phyloP scores from a whole-genome alignment of 2,329 filamentous ascomycete species.

The Trichoderma endophyticum region DNA sequence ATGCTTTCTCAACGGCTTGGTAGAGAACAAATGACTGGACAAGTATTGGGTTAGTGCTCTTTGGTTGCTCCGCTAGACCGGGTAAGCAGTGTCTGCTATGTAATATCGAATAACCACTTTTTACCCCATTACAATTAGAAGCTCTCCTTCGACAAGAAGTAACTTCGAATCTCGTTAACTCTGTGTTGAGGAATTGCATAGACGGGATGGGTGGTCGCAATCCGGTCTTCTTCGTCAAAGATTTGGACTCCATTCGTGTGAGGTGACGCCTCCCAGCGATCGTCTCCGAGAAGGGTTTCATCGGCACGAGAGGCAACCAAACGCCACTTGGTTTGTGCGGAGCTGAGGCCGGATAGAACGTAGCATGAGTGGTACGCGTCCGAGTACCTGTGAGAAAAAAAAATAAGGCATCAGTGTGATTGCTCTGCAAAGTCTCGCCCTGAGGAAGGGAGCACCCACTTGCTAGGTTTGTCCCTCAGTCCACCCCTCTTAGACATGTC shows the following conservation, averaged over 20 bases:
- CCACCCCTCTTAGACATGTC: constrained; percentile 69
- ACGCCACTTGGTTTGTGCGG: constrained; percentile 68
- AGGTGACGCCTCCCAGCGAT: constrained; percentile 47
- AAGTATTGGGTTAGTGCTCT: background rate
- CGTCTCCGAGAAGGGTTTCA: constrained; percentile 33
- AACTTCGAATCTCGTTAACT: constrained; percentile 61
- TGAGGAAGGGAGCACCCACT: constrained; percentile 52
- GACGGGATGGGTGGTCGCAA: constrained; percentile 74
- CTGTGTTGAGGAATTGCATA: constrained; percentile 75
- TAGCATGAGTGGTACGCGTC: constrained; percentile 95
- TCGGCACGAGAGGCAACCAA: constrained; percentile 37
- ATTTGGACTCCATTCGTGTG: constrained; percentile 56
- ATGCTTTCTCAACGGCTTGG: background rate
- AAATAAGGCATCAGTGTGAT: background rate
- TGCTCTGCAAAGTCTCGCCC: background rate
- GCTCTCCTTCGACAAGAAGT: constrained; percentile 59
- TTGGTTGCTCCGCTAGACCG: background rate
- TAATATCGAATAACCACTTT: background rate
- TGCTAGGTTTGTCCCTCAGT: constrained; percentile 88
- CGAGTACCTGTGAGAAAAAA: constrained; percentile 52
- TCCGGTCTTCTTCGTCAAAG: constrained; percentile 67
- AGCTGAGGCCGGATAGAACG: constrained; percentile 80
- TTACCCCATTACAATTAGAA: constrained; percentile 41
- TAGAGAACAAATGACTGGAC: background rate
- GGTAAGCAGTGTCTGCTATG: background rate